Conservation (phyloP, 1,284 basidiomycete genomes). For the Porogramme epimiltina region DNA sequence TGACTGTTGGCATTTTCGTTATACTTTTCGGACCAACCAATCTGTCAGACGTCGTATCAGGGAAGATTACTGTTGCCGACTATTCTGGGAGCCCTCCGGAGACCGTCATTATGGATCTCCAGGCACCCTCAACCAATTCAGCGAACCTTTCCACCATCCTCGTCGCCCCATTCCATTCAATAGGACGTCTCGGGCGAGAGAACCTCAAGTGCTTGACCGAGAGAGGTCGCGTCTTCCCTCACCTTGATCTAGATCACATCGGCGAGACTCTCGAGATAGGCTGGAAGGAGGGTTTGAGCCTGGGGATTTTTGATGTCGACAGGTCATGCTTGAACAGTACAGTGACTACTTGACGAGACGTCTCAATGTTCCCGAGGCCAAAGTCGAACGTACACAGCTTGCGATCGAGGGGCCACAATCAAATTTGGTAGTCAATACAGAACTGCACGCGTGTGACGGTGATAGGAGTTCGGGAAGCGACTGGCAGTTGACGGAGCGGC, state of each 20-base stretch:
- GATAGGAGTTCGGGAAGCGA: neutral
- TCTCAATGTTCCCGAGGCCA: too few relatives aligned
- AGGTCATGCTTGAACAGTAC: conserved; percentile 16
- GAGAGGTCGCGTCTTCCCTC: conserved; percentile 32
- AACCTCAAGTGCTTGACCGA: conserved; percentile 3
- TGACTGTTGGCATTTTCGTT: neutral
- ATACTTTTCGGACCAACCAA: neutral
- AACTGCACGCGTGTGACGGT: neutral
- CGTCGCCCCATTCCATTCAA: conserved; percentile 33
- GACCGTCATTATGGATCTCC: conserved; percentile 23
- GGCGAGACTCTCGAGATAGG: conserved; percentile 34
- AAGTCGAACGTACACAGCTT: too few relatives aligned
- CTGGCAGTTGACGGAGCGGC: too few relatives aligned
- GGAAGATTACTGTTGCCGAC: conserved; percentile 20
- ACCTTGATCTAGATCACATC: conserved; percentile 42
- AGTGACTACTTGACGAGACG: too few relatives aligned
- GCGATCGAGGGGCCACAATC: too few relatives aligned
- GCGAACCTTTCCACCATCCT: conserved; percentile 24
- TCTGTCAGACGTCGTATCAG: conserved; percentile 16
- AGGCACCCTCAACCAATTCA: neutral
- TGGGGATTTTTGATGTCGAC: conserved; percentile 34
- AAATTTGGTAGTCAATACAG: too few relatives aligned
- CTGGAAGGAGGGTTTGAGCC: conserved; percentile 30
- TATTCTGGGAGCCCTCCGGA: conserved; percentile 30
- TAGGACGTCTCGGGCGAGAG: conserved; percentile 10